Base-by-base conservation (phyloP, 768 basidiomycete genomes). In the Mycena crocata region DNA sequence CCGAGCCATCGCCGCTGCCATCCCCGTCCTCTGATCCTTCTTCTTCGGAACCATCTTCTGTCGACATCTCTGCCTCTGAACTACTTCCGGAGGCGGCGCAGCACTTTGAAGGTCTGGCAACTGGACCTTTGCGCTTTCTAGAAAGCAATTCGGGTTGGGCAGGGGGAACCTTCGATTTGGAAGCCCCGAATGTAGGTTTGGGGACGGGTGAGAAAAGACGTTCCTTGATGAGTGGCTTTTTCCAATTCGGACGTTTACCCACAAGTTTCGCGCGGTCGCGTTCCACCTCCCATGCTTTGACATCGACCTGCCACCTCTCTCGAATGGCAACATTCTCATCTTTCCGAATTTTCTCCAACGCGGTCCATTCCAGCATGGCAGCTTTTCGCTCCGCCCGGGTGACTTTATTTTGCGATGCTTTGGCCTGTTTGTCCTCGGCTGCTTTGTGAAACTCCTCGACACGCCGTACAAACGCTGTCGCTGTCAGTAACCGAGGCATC, bases 221-320 rank as follows among this genome's bases (percentile, higher is more conserved):
- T 3, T 45, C 57, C 28, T 60, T 60, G 9, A 60, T 35, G 5
- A 23, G 2, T 0, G 65, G 65, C 58, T 61, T 60, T 10, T 34
- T 60, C 65, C 58, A 66, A 5, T 5, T 6, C 1, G 65, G 65
- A 23, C 37, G 39, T 34, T 61, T 54, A 7, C 30, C 6, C 39
- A 42, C 12, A 13, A 40, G 21, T n/a, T 54, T 57, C 15, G 32
- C 49, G 15, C 57, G 48, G 26, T 51, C 59, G n/a, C 46, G 51
- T 24, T 64, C 56, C 3, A 10, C 52, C 31, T 66, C 37, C 65
- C 65, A 66, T 15, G 42, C 58, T n/a, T 23, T 48, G 23, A 55
- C 40, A 39, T 61, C 51, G 8, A 15, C 34, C 28, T 35, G 1
- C 26, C 45, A 46, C 8, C 15, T 2, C n/a, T 17, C 42, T 14